Conservation (phyloP, 2,329 filamentous ascomycete genomes). For the Botrytis medusae region DNA sequence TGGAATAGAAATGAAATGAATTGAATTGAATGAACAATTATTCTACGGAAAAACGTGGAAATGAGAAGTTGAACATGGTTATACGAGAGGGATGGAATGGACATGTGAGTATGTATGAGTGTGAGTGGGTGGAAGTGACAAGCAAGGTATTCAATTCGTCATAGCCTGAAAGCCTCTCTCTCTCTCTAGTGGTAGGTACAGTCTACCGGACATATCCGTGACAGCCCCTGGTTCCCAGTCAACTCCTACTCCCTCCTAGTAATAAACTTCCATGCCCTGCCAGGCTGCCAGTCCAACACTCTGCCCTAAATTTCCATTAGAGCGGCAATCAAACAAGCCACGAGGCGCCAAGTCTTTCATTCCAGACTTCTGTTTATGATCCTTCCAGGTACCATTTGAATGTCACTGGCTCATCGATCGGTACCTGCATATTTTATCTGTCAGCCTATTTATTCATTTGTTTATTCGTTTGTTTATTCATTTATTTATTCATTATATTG, state of each 20-base stretch:
- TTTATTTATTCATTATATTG: neutral
- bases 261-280: neutral
- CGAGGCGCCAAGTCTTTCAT: neutral
- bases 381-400: neutral
- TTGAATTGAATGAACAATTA: neutral
- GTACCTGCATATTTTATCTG: slow-evolving; percentile 1
- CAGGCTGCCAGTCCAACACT: neutral
- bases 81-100: neutral
- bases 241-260: neutral
- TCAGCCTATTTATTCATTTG: neutral
- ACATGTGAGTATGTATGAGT: neutral
- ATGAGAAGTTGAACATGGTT: neutral
- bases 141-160: too few species aligned
- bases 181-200: too few species aligned
- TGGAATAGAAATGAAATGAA: neutral
- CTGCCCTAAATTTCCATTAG: neutral
- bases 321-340: slow-evolving; percentile 1
- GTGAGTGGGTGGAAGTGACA: too few species aligned
- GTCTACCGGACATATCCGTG: neutral
- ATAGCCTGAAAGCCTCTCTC: too few species aligned
- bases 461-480: neutral
- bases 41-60: neutral
- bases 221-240: neutral
- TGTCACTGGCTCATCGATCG: neutral
- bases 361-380: neutral